Conservation (phyloP, 441 rosid genomes). For the Dalechampia spathulata region DNA sequence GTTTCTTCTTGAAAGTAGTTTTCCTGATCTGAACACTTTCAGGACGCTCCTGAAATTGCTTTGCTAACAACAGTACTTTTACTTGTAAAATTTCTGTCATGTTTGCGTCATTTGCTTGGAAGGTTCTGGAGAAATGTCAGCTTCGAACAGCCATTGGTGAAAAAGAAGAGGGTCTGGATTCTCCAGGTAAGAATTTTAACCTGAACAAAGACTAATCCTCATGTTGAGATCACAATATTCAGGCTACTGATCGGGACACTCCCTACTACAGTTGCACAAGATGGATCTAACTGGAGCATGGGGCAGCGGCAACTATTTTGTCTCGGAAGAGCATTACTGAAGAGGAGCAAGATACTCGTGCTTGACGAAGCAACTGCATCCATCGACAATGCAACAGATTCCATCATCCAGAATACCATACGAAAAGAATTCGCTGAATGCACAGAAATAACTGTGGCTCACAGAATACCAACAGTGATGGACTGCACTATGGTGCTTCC, state of each 20-base stretch:
- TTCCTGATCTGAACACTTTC: too few relatives aligned
- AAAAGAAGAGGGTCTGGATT: slow-evolving; percentile 56
- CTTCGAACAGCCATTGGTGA: slow-evolving; percentile 61
- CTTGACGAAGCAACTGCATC: slow-evolving; percentile 98
- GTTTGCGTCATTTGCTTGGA: not conserved
- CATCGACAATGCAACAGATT: slow-evolving; percentile 78
- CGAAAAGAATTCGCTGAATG: slow-evolving; percentile 62
- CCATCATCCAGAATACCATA: slow-evolving; percentile 68
- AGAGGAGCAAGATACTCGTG: slow-evolving; percentile 67
- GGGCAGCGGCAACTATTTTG: slow-evolving; percentile 86
- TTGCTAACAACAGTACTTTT: not conserved
- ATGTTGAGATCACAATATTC: too few relatives aligned
- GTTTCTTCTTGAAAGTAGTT: too few relatives aligned
- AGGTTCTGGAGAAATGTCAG: slow-evolving; percentile 91
- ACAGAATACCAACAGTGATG: slow-evolving; percentile 91
- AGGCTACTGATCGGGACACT: not conserved
- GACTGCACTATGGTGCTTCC: slow-evolving; percentile 81
- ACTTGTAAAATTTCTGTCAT: too few relatives aligned
- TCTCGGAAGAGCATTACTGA: slow-evolving; percentile 77
- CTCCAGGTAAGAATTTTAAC: slow-evolving; percentile 39
- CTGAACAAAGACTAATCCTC: too few relatives aligned
- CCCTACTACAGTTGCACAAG: slow-evolving; percentile 52
- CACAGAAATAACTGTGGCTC: slow-evolving; percentile 84
- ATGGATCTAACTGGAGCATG: slow-evolving; percentile 95
- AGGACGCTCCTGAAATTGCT: too few relatives aligned